phyloP scores from a whole-genome alignment of 2,329 filamentous ascomycete genomes.

The Lojkania enalia region DNA sequence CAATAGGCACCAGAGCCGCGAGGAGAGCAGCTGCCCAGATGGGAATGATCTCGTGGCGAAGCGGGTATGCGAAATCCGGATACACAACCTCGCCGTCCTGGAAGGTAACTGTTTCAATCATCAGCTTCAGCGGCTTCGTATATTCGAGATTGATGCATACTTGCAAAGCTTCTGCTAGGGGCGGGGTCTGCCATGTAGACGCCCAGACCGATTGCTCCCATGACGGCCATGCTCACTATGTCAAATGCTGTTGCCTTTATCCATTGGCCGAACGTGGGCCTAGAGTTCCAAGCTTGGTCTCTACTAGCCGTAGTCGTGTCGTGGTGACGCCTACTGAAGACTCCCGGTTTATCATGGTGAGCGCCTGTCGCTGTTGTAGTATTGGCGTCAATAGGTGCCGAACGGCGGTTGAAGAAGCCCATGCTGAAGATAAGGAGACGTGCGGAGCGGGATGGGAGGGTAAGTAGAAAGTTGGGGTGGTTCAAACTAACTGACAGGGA shows the following conservation, averaged over 20 bases:
- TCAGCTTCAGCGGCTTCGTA: slow-evolving; percentile 1
- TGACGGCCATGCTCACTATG: slow-evolving; percentile 66
- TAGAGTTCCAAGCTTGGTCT: slow-evolving; percentile 30
- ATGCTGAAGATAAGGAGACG: slow-evolving; percentile 20
- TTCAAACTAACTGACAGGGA: background rate
- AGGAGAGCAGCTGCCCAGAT: slow-evolving; percentile 72
- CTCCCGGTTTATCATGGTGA: slow-evolving; percentile 34
- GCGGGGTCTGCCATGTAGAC: slow-evolving; percentile 69
- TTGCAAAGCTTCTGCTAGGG: slow-evolving; percentile 68
- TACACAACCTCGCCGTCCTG: slow-evolving; percentile 68
- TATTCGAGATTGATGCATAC: slow-evolving; percentile 15
- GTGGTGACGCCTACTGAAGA: slow-evolving; percentile 27
- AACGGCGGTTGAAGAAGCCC: slow-evolving; percentile 45
- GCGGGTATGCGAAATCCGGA: slow-evolving; percentile 70
- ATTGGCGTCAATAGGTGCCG: slow-evolving; percentile 38
- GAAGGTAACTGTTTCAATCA: slow-evolving; percentile 57
- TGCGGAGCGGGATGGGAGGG: background rate
- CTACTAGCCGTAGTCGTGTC: slow-evolving; percentile 18
- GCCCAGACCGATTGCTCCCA: slow-evolving; percentile 69
- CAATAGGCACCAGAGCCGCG: slow-evolving; percentile 66
- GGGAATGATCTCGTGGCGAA: slow-evolving; percentile 70
- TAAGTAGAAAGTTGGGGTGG: background rate
- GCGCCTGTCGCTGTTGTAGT: slow-evolving; percentile 39
- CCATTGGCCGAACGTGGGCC: slow-evolving; percentile 69
- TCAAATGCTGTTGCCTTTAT: slow-evolving; percentile 69